Evolutionary conservation across 208 protist species (phyloP).

Genomic region (Tritrichomonas musculus): DNA sequence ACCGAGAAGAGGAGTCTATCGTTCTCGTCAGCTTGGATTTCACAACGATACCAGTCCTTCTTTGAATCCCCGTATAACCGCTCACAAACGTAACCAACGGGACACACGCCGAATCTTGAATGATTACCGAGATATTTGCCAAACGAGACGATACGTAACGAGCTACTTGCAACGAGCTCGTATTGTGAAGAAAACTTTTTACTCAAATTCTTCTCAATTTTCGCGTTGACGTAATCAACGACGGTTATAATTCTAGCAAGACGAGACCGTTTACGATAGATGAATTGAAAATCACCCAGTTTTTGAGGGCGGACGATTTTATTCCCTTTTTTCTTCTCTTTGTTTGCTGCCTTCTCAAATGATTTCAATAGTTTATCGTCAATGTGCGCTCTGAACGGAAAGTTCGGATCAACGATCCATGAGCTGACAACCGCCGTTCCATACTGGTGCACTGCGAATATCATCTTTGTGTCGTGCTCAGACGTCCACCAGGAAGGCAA

Average conservation of each 20-base stretch:
- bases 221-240: neutral
- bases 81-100: no score
- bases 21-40: no score
- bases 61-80: no score
- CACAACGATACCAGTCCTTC: no score
- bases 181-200: no score
- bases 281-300: neutral
- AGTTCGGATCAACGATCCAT: neutral
- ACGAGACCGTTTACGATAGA: neutral
- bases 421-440: neutral
- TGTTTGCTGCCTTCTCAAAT: neutral
- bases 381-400: neutral
- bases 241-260: neutral
- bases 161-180: no score
- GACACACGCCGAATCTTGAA: no score
- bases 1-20: no score
- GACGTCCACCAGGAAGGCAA: neutral
- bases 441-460: neutral
- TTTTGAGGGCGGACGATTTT: neutral
- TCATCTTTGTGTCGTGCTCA: neutral
- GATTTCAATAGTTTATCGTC: neutral
- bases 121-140: no score
- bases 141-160: no score
- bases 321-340: neutral
- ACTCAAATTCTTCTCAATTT: neutral